Base-by-base conservation (phyloP, 164 flowering plant species). In the Nymphaea thermarum region DNA sequence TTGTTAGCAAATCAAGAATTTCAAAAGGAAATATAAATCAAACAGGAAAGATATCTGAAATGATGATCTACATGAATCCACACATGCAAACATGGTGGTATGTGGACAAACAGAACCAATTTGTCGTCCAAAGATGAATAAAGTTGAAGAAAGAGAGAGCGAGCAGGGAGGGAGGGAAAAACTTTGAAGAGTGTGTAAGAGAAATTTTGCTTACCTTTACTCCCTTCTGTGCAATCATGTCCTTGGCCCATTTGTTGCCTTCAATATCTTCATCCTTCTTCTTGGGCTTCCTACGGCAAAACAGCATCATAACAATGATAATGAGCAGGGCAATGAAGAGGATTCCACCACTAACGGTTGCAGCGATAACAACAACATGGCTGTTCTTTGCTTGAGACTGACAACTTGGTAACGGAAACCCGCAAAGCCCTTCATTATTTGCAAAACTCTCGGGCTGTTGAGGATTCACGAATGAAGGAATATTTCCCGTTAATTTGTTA, bases 241-340 rank as follows among this genome's bases (percentile, higher is more conserved):
- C 79, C 81, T 74, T 87, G 15, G 96, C 88, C 98, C 98, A 93
- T 74, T 79, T 86, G 70, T 93, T 90, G 63, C 87, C 96, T 67
- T 87, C 85, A 44, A 84, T 89, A 67, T 93, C 96, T 53, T 82
- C 93, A 18, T 80, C 85, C 81, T 79, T 85, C 85, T 83, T 84
- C 72, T 61, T 78, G 11, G 69, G 62, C 43, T 70, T 71, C 67
- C 67, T 81, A 51, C 85, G 80, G 36, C 71, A 64, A 68, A 47
- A 76, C 73, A 75, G 80, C 65, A 63, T 72, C 74, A 88, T 17
- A 43, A 61, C 77, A 60, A 80, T 57, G 53, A 71, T 79, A 16
- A 80, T 74, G 66, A 61, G 69, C 43, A 90, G 3, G 10, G 81
- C 78, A 4, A 80, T 76, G 53, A 80, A 10, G 64, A 72, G 65